phyloP scores from a whole-genome alignment of 805 yeast genomes.

The Nakazawaea siamensis region DNA sequence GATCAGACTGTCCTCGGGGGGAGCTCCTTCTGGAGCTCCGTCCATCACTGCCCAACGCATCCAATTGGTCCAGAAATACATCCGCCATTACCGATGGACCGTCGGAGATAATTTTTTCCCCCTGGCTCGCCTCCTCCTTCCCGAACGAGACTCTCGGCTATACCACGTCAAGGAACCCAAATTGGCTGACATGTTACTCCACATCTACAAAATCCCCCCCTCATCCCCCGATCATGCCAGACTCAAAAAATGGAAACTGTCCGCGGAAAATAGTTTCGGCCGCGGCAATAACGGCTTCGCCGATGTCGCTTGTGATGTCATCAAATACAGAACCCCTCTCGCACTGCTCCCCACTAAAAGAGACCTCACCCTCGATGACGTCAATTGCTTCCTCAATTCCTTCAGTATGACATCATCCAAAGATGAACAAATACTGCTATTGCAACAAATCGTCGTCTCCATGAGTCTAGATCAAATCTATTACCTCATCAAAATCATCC shows the following conservation, averaged over 20 bases:
- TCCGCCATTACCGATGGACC: slow-evolving; percentile 39
- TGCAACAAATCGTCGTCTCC: too few relatives aligned
- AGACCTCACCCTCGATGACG: slow-evolving; percentile 34
- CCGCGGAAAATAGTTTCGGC: slow-evolving; percentile 24
- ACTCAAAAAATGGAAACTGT: slow-evolving; percentile 38
- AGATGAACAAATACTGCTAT: too few relatives aligned
- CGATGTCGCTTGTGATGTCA: slow-evolving; percentile 37
- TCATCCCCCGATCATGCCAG: slow-evolving; percentile 52
- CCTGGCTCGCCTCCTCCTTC: slow-evolving; percentile 51
- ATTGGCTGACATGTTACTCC: slow-evolving; percentile 40
- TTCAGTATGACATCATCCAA: too few relatives aligned
- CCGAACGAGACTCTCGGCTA: slow-evolving; percentile 47
- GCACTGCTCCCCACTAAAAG: slow-evolving; percentile 21
- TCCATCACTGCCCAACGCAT: slow-evolving; percentile 6
- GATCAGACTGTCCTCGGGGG: too few relatives aligned
- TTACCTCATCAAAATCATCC: slow-evolving; percentile 60
- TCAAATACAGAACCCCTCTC: slow-evolving; percentile 39
- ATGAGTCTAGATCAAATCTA: too few relatives aligned
- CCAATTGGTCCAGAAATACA: slow-evolving; percentile 26
- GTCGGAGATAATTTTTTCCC: slow-evolving; percentile 65
- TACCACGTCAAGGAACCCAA: slow-evolving; percentile 59
- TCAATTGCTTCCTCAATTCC: slow-evolving; percentile 37
- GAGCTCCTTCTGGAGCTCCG: too few relatives aligned
- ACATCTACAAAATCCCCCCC: slow-evolving; percentile 49
- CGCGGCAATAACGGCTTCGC: slow-evolving; percentile 34